Conservation (phyloP, 352 stramenopile species). For the Elongisporangium anandrum region DNA sequence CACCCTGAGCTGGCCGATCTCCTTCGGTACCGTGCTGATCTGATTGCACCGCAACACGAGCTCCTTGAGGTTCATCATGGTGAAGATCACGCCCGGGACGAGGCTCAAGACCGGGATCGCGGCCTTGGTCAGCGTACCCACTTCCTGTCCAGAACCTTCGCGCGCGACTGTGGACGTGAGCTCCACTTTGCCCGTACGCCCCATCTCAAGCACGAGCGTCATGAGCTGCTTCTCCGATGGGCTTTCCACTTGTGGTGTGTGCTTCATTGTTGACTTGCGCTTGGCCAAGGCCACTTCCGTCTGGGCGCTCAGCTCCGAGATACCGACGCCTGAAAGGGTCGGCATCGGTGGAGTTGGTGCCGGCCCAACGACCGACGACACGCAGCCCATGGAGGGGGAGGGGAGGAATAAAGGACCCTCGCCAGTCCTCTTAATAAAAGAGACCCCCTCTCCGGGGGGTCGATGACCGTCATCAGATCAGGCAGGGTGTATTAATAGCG, state of each 20-base stretch:
- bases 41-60: constrained; percentile 68
- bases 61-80: constrained; percentile 51
- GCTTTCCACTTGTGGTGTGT: constrained; percentile 18
- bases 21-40: constrained; percentile 45
- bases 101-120: constrained; percentile 42
- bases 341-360: neutral
- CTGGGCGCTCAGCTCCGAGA: neutral
- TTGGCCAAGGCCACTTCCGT: neutral
- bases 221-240: constrained; percentile 27
- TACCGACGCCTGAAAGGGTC: neutral
- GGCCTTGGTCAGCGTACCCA: constrained; percentile 45
- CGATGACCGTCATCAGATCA: neutral
- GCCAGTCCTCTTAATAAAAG: neutral
- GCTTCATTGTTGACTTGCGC: constrained; percentile 20
- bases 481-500: neutral
- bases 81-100: constrained; percentile 55
- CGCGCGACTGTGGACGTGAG: constrained; percentile 51
- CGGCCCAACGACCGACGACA: neutral
- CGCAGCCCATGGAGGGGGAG: neutral
- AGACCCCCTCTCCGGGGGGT: neutral
- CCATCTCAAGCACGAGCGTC: constrained; percentile 51
- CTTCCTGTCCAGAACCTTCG: constrained; percentile 27
- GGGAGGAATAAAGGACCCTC: neutral
- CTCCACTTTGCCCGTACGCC: constrained; percentile 39
- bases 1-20: constrained; percentile 41